Base-by-base conservation (phyloP, 306 rosid genomes). In the Hippophae gyantsensis region DNA sequence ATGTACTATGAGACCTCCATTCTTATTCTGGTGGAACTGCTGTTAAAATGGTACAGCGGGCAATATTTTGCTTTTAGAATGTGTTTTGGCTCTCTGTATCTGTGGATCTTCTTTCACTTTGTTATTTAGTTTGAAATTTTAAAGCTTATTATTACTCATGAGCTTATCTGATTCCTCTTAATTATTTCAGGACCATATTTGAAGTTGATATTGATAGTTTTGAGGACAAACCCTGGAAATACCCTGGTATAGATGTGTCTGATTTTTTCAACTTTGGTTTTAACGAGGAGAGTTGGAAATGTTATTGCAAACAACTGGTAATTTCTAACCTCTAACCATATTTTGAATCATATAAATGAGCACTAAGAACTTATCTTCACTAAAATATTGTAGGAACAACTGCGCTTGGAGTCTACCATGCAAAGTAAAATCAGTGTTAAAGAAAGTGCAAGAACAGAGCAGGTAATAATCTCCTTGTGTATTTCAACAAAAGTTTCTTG, bases 221-320 rank as follows among this genome's bases (percentile, higher is more conserved):
- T 75, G 97, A 93, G 74, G 97, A 93, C 73, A 93, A 86, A 61
- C 95, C 97, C 9, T 93, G 99, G 99, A 88, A 88, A 74, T 80
- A 77, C 79, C 86, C 87, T 5, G 77, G 80, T 72, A 82, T 79
- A 63, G 99, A 93, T 61, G 13, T 52, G n/a, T 80, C 99, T 0
- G 97, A 88, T 71, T 93, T 80, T 74, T 93, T 93, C 85, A 93
- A 93, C 77, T 88, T 93, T 42, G 94, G 95, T 52, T 76, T 93
- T 70, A 93, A 82, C 69, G 99, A 93, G 68, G 99, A 93, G 48
- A 77, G 84, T 77, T 93, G 99, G 99, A 93, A 78, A 76, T 95
- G 84, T 73, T 93, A 93, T 78, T 84, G 97, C 89, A 93, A 75
- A 80, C 99, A 79, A 76, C 99, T 93, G 97, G 99, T 93, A 84